Conservation (phyloP, 768 basidiomycete genomes). For the Termitomyces eurrhizus region DNA sequence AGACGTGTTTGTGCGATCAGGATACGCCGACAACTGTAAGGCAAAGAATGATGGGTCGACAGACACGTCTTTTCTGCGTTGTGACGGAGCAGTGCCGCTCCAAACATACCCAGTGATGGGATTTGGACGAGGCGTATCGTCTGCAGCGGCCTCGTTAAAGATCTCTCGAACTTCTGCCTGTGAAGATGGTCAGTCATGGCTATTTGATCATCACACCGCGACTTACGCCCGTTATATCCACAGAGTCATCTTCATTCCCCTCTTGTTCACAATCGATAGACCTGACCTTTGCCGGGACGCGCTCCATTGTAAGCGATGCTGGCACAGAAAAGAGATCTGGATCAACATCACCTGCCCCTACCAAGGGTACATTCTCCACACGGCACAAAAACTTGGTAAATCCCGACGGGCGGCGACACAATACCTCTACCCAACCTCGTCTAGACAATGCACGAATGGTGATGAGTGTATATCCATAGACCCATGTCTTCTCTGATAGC, state of each 20-base stretch:
- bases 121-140: constrained; percentile 47
- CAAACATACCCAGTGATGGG: constrained; percentile 85
- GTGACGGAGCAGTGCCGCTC: constrained; percentile 83
- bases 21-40: constrained; percentile 77
- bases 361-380: constrained; percentile 85
- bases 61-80: constrained; percentile 79
- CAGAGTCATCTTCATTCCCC: constrained; percentile 16
- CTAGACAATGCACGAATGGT: constrained; percentile 72
- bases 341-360: constrained; percentile 79
- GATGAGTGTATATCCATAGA: constrained; percentile 79
- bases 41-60: constrained; percentile 85
- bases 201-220: not conserved
- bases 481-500: constrained; percentile 72
- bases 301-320: constrained; percentile 70
- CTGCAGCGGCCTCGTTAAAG: constrained; percentile 17
- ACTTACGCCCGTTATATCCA: constrained; percentile 15
- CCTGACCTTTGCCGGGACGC: constrained; percentile 35
- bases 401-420: constrained; percentile 85
- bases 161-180: constrained; percentile 26
- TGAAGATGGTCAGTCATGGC: not conserved
- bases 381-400: constrained; percentile 81
- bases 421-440: constrained; percentile 86
- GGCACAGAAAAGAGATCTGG: constrained; percentile 73
- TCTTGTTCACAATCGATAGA: constrained; percentile 24
- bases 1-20: constrained; percentile 35